Evolutionary conservation across 345 rosid species (phyloP).

Genomic region (Clarkia xantiana): DNA sequence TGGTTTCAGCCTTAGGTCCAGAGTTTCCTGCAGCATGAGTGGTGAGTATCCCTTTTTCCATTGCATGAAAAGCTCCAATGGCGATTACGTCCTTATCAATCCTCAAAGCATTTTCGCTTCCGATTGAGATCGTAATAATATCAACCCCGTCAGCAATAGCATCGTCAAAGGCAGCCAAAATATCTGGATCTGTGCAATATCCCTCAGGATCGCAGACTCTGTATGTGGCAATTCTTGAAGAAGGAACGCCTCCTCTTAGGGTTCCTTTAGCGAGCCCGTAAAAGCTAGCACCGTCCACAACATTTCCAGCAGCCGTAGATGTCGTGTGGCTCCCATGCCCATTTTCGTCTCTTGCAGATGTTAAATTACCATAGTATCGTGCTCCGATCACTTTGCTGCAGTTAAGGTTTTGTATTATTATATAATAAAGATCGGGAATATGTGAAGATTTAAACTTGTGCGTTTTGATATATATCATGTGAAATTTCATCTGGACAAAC

Average conservation of each 20-base stretch:
- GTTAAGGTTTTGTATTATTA: no score
- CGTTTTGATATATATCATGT: no score
- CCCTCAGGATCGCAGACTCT: neutral
- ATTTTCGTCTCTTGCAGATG: no score
- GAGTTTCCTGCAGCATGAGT: conserved; percentile 16
- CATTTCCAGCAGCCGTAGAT: conserved; percentile 2
- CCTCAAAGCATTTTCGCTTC: no score
- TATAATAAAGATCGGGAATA: no score
- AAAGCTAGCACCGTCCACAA: neutral
- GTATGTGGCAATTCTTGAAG: conserved; percentile 4
- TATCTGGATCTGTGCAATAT: neutral
- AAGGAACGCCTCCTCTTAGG: conserved; percentile 3
- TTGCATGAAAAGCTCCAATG: no score
- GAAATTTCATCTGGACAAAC: no score
- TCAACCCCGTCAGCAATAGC: conserved; percentile 12
- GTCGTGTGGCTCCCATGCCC: no score
- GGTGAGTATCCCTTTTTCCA: conserved; percentile 17
- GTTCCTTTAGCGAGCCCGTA: conserved; percentile 2
- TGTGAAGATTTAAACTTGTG: no score
- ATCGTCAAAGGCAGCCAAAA: conserved; percentile 8
- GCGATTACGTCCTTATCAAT: conserved; percentile 2
- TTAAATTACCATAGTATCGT: no score
- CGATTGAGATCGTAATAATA: conserved; percentile 21
- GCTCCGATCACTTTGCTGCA: no score
- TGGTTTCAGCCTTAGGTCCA: neutral